Evolutionary conservation across 352 stramenopile species (phyloP), one percentile per base, ranked within the genome.

Genomic region (Globisporangium apiculatum): DNA sequence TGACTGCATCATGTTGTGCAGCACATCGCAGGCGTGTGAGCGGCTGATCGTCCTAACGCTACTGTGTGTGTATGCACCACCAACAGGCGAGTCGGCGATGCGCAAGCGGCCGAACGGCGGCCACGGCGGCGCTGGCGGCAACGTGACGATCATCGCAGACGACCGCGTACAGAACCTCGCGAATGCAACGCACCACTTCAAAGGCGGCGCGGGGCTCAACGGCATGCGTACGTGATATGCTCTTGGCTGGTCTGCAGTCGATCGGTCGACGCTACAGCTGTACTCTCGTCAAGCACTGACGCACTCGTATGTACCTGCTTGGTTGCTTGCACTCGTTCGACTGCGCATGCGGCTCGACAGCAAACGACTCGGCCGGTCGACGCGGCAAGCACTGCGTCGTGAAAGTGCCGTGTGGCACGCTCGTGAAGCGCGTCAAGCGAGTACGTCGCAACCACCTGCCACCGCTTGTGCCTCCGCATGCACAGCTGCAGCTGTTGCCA

Each of bases 161-260:
- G 66, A 75, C n/a, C 73, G 71, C 48, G 73, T 92, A 53, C 85
- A 93, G 72, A 92, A 95, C 72, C 60, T 95, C 52, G 79, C 71
- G 10, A 95, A 87, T 48, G 79, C 83, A 7, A 93, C 76, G 53
- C 85, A 95, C 66, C 85, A 95, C 59, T 95, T 92, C 55, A 88
- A 80, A 48, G 85, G 83, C 40, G 85, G 79, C 43, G 57, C 81
- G 14, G 85, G 85, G 4, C 72, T 75, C 48, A 95, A 95, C 69
- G 85, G 85, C 66, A 92, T 90, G 76, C 63, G 85, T 95, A 90
- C 57, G 85, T 31, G 24, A 31, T 31, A 31, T 31, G 24, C 24
- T 31, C 24, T 2, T 31, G 24, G 24, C 24, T 31, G 24, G 24
- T 76, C 4, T 53, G 1, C 31, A n/a, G 11, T 49, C 7, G 8